Evolutionary conservation across 2,329 filamentous ascomycete genomes (phyloP).

Genomic region (Ceratocystis albifundus): DNA sequence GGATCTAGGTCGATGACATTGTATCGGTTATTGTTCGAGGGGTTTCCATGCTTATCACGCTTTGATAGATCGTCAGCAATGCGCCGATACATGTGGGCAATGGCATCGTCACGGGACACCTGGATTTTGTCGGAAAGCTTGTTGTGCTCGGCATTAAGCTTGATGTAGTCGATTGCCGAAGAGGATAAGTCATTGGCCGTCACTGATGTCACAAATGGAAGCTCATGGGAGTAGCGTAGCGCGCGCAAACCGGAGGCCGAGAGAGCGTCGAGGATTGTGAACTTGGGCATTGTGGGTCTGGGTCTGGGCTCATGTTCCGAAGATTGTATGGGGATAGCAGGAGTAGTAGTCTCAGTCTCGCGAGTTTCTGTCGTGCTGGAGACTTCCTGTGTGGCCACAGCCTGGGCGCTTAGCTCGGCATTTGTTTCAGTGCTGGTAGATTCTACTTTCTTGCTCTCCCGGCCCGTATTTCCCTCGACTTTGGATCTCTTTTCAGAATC

Average conservation of each 20-base stretch:
- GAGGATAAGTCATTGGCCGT: conserved; percentile 83
- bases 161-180: conserved; percentile 67
- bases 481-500: conserved; percentile 30
- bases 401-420: background rate
- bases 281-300: conserved; percentile 35
- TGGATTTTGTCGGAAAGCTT: conserved; percentile 57
- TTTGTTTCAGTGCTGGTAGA: background rate
- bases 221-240: conserved; percentile 79
- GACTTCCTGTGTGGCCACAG: background rate
- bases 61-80: conserved; percentile 44
- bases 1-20: conserved; percentile 95
- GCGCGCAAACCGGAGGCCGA: conserved; percentile 89
- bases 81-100: conserved; percentile 78
- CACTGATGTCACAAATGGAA: conserved; percentile 69
- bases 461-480: conserved; percentile 15
- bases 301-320: conserved; percentile 13
- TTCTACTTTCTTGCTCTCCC: background rate
- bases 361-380: background rate
- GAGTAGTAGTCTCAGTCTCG: background rate
- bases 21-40: conserved; percentile 46
- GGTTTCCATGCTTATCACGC: conserved; percentile 32
- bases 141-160: conserved; percentile 76
- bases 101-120: conserved; percentile 68
- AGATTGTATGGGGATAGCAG: background rate
- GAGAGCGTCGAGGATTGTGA: conserved; percentile 86